phyloP scores from a whole-genome alignment of 2,329 filamentous ascomycete genomes.

The Lizonia empirigonia region DNA sequence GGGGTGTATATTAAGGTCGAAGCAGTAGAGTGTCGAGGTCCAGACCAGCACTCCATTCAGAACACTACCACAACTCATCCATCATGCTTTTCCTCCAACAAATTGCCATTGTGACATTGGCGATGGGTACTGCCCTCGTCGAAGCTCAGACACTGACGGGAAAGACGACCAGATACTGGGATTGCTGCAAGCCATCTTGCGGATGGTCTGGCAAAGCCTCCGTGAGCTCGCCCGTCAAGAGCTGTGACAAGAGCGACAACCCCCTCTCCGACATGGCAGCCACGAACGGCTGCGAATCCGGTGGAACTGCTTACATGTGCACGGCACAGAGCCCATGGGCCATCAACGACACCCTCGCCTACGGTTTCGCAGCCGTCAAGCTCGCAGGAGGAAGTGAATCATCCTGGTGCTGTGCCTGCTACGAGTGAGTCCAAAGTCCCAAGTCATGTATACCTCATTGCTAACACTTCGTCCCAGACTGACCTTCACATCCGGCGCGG shows the following conservation, averaged over 20 bases:
- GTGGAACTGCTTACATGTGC: conserved; percentile 64
- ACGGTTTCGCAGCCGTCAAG: conserved; percentile 68
- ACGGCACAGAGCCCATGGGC: conserved; percentile 67
- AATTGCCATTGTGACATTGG: conserved; percentile 34
- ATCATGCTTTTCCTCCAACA: conserved; percentile 40
- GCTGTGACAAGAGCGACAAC: conserved; percentile 63
- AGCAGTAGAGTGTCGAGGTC: background rate
- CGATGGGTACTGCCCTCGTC: conserved; percentile 34
- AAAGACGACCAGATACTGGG: conserved; percentile 51
- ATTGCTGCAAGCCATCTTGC: conserved; percentile 75
- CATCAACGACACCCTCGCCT: conserved; percentile 62
- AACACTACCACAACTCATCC: background rate
- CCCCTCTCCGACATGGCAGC: conserved; percentile 59
- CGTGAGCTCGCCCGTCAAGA: conserved; percentile 58
- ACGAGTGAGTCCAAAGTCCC: conserved; percentile 49
- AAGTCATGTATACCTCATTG: conserved; percentile 1
- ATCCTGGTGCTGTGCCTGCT: conserved; percentile 70
- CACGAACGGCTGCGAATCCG: conserved; percentile 57
- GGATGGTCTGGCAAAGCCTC: conserved; percentile 63
- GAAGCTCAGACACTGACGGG: conserved; percentile 37
- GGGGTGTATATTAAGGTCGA: conserved; percentile 1
- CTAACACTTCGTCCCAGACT: conserved; percentile 43
- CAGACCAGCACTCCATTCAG: background rate
- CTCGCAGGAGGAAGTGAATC: conserved; percentile 60
- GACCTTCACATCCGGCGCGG: conserved; percentile 63